Base-by-base conservation (phyloP, 495 filamentous ascomycete genomes). In the Daldinia childiae region DNA sequence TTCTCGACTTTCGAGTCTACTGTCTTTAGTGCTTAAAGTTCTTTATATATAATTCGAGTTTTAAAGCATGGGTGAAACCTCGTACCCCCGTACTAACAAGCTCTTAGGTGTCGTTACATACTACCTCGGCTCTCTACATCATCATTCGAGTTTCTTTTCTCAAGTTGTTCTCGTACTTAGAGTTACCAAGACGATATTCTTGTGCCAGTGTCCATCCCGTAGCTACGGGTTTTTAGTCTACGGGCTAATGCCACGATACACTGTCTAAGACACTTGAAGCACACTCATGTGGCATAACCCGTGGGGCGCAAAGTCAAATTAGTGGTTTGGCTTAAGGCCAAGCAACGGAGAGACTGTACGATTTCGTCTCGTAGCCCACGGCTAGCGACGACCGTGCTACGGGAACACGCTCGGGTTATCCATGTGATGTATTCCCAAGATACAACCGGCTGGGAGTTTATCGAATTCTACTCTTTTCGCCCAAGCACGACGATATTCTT, bases 341-440 rank as follows among this genome's bases (percentile, higher is more conserved):
- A 62, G 60, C 17, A 30, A 58, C 65, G 61, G 71, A 69, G 71
- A 66, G 58, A 62, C 57, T 38, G 29, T 45, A 58, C 43, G 43
- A 50, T 62, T 69, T 62, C 34, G 51, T 66, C 57, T 66, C 52
- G 51, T 63, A 58, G 34, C 19, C 21, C 50, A 57, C 69, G 62
- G 66, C 65, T 69, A 73, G 56, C 66, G 12, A 57, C 62, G 32
- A 66, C 39, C 39, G 71, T 73, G 66, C 19, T 52, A 73, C 71
- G 62, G 66, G 70, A 66, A 69, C 61, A 62, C 30, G 12, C 32
- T 32, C 66, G 32, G 41, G 58, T 62, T 62, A 45, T 61, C 71
- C 64, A 69, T 73, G 71, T 69, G 71, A 66, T 63, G 66, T 66
- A 73, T 66, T 69, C 71, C 66, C 57, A 65, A 48, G 65, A 39